phyloP scores from a whole-genome alignment of 306 rosid genomes.

The Quillaja saponaria region DNA sequence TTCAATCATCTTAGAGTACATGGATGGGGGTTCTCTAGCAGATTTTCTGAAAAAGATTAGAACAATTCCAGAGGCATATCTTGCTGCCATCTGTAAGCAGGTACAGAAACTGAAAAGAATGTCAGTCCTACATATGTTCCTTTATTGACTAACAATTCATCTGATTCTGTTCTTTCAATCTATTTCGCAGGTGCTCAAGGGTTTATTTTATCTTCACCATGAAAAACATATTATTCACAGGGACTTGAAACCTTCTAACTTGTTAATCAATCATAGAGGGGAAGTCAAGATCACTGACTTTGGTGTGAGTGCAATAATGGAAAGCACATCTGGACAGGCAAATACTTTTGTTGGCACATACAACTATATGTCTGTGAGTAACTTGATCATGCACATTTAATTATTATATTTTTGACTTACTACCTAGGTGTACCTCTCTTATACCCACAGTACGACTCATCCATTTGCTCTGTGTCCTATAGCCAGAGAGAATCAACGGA shows the following conservation, averaged over 20 bases:
- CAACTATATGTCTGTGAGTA: constrained; percentile 98
- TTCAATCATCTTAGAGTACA: constrained; percentile 96
- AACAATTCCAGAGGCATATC: constrained; percentile 75
- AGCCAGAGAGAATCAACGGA: constrained; percentile 96
- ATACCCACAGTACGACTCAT: constrained; percentile 25
- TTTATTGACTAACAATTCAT: constrained; percentile 23
- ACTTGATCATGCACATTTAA: constrained; percentile 12
- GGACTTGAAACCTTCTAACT: constrained; percentile 91
- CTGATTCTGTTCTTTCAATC: constrained; percentile 16
- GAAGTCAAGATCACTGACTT: constrained; percentile 98
- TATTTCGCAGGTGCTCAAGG: constrained; percentile 73
- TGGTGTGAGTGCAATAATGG: constrained; percentile 96
- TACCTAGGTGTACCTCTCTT: not conserved
- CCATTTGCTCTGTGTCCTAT: constrained; percentile 39
- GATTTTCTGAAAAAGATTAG: constrained; percentile 82
- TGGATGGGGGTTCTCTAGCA: constrained; percentile 98
- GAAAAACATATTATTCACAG: constrained; percentile 89
- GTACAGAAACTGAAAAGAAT: constrained; percentile 37
- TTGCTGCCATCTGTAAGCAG: constrained; percentile 90
- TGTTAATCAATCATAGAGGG: constrained; percentile 86
- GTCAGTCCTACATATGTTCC: constrained; percentile 12
- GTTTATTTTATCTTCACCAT: constrained; percentile 89
- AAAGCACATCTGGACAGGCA: constrained; percentile 89
- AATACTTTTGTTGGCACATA: constrained; percentile 90
- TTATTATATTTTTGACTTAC: constrained; percentile 8